Conservation (phyloP, 2,329 filamentous ascomycete species). For the Claviceps sp. region DNA sequence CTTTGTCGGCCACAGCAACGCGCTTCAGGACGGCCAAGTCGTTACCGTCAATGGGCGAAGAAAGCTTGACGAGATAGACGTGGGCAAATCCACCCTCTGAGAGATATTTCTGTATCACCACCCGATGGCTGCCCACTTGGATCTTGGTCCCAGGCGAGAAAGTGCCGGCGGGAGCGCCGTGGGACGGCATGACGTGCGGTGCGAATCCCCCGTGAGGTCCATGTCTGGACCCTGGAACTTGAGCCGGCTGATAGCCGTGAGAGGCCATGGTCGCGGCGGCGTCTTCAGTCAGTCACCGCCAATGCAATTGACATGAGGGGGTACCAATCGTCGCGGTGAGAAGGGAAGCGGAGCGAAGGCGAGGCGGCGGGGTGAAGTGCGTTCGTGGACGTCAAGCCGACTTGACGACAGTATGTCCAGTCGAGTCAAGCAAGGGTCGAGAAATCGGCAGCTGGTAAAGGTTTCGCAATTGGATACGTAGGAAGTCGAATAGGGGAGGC, state of each 20-base stretch:
- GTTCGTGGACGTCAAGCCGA: not conserved
- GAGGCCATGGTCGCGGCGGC: slow-evolving; percentile 20
- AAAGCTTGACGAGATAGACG: slow-evolving; percentile 87
- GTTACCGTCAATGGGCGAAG: slow-evolving; percentile 61
- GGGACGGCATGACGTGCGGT: slow-evolving; percentile 14
- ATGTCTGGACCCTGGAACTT: slow-evolving; percentile 18
- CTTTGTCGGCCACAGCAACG: slow-evolving; percentile 93
- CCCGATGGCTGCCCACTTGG: slow-evolving; percentile 82
- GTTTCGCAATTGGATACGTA: not conserved
- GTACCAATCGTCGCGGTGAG: not conserved
- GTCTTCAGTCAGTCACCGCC: not conserved
- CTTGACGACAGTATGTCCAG: not conserved
- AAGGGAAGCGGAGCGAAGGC: not conserved
- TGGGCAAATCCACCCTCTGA: slow-evolving; percentile 97
- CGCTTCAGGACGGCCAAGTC: slow-evolving; percentile 82
- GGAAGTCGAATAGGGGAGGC: not conserved
- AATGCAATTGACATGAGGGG: no score
- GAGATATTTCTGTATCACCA: slow-evolving; percentile 91
- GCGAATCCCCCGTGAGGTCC: slow-evolving; percentile 30
- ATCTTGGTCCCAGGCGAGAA: slow-evolving; percentile 93
- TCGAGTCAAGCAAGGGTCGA: not conserved
- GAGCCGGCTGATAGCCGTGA: slow-evolving; percentile 20
- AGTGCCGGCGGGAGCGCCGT: slow-evolving; percentile 55
- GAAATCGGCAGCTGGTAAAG: not conserved
- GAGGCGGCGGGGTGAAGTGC: not conserved